Conservation (phyloP, 768 basidiomycete genomes). For the Mycena kentingensis region DNA sequence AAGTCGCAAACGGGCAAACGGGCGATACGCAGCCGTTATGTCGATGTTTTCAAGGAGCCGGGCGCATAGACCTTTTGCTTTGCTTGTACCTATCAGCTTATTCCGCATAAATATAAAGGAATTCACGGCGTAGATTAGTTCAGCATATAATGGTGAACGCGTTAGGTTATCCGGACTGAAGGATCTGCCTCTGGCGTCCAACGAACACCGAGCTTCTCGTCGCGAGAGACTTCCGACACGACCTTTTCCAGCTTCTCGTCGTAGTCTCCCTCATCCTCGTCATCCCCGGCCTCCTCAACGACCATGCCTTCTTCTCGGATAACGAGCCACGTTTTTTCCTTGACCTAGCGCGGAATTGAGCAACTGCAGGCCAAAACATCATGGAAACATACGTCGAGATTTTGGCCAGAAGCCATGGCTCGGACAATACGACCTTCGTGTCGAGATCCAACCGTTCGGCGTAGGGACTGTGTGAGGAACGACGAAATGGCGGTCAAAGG, state of each 20-base stretch:
- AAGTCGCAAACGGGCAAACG: conserved; percentile 72
- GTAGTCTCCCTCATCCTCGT: conserved; percentile 34
- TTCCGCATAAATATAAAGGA: too few relatives aligned
- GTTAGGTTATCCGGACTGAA: too few relatives aligned
- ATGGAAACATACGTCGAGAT: conserved; percentile 57
- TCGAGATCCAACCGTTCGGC: conserved; percentile 67
- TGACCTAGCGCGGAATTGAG: conserved; percentile 40
- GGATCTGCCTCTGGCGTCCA: too few relatives aligned
- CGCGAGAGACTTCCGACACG: too few relatives aligned
- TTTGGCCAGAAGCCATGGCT: conserved; percentile 76
- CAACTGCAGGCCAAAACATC: conserved; percentile 1
- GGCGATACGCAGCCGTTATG: conserved; percentile 80
- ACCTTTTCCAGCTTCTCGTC: conserved; percentile 54
- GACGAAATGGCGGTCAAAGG: conserved; percentile 69
- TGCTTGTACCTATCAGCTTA: neutral
- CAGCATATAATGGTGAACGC: too few relatives aligned
- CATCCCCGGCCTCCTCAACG: conserved; percentile 58
- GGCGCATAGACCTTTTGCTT: conserved; percentile 15
- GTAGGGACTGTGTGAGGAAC: conserved; percentile 78
- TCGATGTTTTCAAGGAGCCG: conserved; percentile 71
- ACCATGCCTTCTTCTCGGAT: conserved; percentile 66
- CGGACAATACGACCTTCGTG: conserved; percentile 80
- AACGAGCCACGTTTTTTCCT: conserved; percentile 58
- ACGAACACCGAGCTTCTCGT: too few relatives aligned
- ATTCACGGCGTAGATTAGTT: too few relatives aligned